Evolutionary conservation across 2,329 filamentous ascomycete genomes (phyloP).

Genomic region (Colletotrichum sp.): DNA sequence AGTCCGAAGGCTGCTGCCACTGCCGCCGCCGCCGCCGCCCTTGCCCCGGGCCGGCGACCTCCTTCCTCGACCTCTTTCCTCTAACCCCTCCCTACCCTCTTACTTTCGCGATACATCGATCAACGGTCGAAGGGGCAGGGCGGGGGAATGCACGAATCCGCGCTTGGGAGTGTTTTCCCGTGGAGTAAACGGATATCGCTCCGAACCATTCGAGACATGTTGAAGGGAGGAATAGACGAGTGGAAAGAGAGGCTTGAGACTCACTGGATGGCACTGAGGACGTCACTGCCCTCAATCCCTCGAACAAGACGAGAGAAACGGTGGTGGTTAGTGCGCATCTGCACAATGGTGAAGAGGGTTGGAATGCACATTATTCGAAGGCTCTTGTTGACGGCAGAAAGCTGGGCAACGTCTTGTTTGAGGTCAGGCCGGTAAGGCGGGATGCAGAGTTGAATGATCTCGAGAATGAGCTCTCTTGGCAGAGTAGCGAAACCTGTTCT

Average conservation of each 20-base stretch:
- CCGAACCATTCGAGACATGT: too few species aligned
- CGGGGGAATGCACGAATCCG: fast-evolving
- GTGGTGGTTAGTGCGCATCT: neutral
- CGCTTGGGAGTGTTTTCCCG: too few species aligned
- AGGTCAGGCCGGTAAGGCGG: neutral
- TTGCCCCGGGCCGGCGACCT: too few species aligned
- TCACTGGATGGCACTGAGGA: neutral
- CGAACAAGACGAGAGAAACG: neutral
- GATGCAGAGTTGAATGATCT: neutral
- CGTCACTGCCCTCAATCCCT: neutral
- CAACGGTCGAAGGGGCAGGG: too few species aligned
- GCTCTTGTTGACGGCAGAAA: neutral
- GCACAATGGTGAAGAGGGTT: neutral
- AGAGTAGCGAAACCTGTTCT: neutral
- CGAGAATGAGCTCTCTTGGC: neutral
- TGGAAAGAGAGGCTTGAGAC: neutral
- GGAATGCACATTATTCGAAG: neutral
- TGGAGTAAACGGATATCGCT: too few species aligned
- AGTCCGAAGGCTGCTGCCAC: fast-evolving
- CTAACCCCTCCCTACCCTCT: too few species aligned
- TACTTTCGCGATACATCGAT: too few species aligned
- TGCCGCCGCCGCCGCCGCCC: too few species aligned
- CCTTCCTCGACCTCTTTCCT: too few species aligned
- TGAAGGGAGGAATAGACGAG: neutral
- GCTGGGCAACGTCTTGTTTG: neutral